A percentile compares a stretch with the other conserved stretches of the same genome.
Conservation (phyloP, 2,329 filamentous ascomycete genomes). For the Colletotrichum sp. region DNA sequence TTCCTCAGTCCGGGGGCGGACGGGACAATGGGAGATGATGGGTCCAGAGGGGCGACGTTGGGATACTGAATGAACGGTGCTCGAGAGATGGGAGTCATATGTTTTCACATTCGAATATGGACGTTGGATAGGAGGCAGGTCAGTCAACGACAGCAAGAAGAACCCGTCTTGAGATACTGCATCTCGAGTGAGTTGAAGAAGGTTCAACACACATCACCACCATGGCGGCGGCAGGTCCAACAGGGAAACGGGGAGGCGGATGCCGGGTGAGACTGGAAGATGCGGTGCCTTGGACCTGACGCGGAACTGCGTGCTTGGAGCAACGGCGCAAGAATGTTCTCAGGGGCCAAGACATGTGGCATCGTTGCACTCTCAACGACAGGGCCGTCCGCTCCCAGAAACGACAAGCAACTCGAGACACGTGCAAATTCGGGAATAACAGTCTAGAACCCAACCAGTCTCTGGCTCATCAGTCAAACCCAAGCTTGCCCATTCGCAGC, state of each 20-base stretch:
- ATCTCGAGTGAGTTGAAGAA: neutral
- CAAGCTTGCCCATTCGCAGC: neutral
- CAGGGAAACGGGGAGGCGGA: neutral
- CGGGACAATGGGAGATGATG: neutral
- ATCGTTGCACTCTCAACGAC: neutral
- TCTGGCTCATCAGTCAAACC: neutral
- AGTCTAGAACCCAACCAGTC: neutral
- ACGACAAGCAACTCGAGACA: neutral
- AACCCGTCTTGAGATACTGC: neutral
- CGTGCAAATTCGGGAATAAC: neutral
- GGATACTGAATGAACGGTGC: neutral
- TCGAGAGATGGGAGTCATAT: neutral
- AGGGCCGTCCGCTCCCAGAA: neutral
- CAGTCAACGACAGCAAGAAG: neutral
- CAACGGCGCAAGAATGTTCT: neutral
- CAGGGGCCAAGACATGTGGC: neutral
- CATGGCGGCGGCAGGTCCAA: neutral
- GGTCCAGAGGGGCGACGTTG: neutral
- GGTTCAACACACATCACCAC: neutral
- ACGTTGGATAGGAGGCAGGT: neutral
- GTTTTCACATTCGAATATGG: neutral
- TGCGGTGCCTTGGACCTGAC: neutral
- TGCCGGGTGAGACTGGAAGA: neutral
- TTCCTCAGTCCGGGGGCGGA: conserved; percentile 14
- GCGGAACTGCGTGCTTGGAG: neutral